Evolutionary conservation across 2,329 filamentous ascomycete species (phyloP).

Genomic region (Penicillium sumatraense): DNA sequence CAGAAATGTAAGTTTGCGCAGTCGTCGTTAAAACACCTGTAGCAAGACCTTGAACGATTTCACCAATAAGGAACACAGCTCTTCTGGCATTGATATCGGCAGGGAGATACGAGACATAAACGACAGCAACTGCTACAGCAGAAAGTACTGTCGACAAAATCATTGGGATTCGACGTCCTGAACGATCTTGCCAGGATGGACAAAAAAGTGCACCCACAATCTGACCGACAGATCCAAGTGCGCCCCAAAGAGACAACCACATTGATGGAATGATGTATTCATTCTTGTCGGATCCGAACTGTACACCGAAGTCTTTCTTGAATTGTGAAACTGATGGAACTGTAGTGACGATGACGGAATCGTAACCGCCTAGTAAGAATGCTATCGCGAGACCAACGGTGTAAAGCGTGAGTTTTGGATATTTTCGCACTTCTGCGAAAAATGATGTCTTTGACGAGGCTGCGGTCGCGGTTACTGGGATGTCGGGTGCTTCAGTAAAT

Average conservation of each 20-base stretch:
- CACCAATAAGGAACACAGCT: conserved; percentile 50
- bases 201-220: conserved; percentile 43
- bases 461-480: background rate
- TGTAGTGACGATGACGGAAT: conserved; percentile 28
- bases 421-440: conserved; percentile 13
- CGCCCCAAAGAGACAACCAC: conserved; percentile 53
- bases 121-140: conserved; percentile 39
- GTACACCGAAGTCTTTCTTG: conserved; percentile 40
- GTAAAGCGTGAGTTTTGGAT: conserved; percentile 21
- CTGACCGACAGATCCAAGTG: conserved; percentile 44
- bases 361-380: conserved; percentile 26
- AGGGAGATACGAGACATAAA: conserved; percentile 38
- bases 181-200: conserved; percentile 47
- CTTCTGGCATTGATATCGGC: conserved; percentile 35
- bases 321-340: conserved; percentile 29
- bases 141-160: conserved; percentile 43
- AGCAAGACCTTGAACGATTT: conserved; percentile 50
- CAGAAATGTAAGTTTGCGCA: conserved; percentile 56
- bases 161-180: conserved; percentile 45
- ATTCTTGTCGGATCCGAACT: conserved; percentile 23
- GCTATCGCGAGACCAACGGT: conserved; percentile 12
- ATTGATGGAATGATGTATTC: conserved; percentile 44
- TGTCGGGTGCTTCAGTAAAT: background rate
- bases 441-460: background rate
- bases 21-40: conserved; percentile 53